Percentiles rank a stretch among this genome's conserved stretches.
Conservation (phyloP, 2,329 filamentous ascomycete species). For the Stenocarpella maydis region DNA sequence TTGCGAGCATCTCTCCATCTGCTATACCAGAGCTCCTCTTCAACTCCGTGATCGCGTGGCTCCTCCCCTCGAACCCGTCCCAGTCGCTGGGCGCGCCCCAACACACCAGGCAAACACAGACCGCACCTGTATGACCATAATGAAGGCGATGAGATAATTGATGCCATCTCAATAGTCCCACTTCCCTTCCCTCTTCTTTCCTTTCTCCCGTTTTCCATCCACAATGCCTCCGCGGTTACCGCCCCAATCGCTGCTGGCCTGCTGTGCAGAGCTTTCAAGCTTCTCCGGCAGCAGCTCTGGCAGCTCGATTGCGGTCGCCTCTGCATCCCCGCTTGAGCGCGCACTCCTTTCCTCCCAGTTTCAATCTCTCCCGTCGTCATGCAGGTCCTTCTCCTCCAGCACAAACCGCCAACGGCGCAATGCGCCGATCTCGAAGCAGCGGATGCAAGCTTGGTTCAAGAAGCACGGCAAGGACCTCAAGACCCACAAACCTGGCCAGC, state of each 20-base stretch:
- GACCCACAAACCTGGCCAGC: slow-evolving; percentile 35
- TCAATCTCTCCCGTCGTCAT: slow-evolving; percentile 19
- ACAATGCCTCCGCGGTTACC: slow-evolving; percentile 35
- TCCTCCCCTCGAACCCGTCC: not conserved
- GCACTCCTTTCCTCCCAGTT: slow-evolving; percentile 25
- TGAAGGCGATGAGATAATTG: slow-evolving; percentile 15
- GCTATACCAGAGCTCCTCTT: not conserved
- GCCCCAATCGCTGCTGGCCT: slow-evolving; percentile 30
- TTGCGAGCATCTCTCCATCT: slow-evolving; percentile 15
- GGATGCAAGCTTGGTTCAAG: slow-evolving; percentile 50
- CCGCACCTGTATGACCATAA: slow-evolving; percentile 17
- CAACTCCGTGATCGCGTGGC: slow-evolving; percentile 2
- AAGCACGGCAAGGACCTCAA: slow-evolving; percentile 35
- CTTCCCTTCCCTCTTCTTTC: not conserved
- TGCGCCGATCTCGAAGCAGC: slow-evolving; percentile 47
- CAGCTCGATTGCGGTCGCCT: slow-evolving; percentile 7
- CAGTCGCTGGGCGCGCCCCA: slow-evolving; percentile 26
- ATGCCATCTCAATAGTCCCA: not conserved
- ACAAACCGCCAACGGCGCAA: slow-evolving; percentile 46
- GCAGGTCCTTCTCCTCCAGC: slow-evolving; percentile 51
- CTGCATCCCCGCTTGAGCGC: slow-evolving; percentile 27
- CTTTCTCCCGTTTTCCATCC: not conserved
- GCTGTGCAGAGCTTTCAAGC: slow-evolving; percentile 32
- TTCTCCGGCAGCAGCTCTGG: slow-evolving; percentile 18
- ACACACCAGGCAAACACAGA: not conserved